These are phyloP conservation scores for Heterotrichella gracilis DNA, from an alignment of 352 stramenopile species.

Conservation along the genomic window DNA sequence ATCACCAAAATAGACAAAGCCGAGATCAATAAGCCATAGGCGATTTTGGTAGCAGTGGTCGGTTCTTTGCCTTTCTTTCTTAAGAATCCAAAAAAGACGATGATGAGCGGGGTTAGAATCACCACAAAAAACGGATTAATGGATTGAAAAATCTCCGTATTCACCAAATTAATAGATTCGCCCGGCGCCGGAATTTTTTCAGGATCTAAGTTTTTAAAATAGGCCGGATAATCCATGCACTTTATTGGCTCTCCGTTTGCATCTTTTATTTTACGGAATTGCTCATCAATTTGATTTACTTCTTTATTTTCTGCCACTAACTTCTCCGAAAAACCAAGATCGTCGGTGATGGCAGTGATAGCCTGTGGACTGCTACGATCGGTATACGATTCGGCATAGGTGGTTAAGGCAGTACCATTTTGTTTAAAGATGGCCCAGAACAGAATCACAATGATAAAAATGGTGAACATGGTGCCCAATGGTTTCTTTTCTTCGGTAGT, in stretches of 20 bases:
- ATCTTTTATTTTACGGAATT: neutral
- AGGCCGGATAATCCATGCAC: neutral
- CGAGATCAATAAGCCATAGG: neutral
- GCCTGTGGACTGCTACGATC: too few species aligned
- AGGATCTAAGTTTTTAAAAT: neutral
- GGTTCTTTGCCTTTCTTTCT: neutral
- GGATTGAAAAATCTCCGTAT: neutral
- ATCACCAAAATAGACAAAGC: neutral
- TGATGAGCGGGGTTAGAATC: neutral
- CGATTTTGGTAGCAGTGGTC: neutral
- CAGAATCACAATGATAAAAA: neutral
- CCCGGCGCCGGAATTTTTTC: neutral
- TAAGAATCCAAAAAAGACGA: neutral
- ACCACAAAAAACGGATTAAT: slow-evolving; percentile 4
- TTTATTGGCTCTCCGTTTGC: neutral
- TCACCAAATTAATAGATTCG: neutral
- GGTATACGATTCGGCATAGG: neutral
- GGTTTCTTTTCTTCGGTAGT: neutral
- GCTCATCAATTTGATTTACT: neutral
- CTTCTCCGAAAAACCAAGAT: neutral
- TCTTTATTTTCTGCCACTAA: neutral
- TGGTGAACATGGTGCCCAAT: neutral
- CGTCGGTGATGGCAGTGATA: neutral
- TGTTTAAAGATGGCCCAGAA: neutral
- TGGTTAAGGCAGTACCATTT: neutral